Percentiles rank a stretch among this genome's conserved stretches.
These are phyloP conservation scores for Waltergamsia citrina DNA, from an alignment of 2,329 filamentous ascomycete species.

Conservation along the genomic window DNA sequence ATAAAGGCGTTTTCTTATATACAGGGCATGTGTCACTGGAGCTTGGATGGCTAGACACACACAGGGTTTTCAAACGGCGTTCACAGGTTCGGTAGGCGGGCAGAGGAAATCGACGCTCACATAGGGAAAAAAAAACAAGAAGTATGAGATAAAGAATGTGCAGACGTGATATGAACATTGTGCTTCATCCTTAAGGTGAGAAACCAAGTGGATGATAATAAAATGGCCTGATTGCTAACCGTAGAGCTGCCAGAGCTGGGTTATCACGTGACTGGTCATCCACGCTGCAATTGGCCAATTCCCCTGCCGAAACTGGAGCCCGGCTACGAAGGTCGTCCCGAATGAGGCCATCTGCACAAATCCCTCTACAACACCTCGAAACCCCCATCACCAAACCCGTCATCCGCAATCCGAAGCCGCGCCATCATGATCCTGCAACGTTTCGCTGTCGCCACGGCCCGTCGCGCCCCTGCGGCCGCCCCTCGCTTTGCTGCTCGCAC, in stretches of 20 bases:
- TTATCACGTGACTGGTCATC: constrained; percentile 20
- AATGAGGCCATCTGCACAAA: constrained; percentile 39
- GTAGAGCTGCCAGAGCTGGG: constrained; percentile 7
- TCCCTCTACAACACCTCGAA: constrained; percentile 28
- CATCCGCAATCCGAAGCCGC: constrained; percentile 3
- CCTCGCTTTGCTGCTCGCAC: constrained; percentile 43
- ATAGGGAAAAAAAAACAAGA: too few relatives aligned
- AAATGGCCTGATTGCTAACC: not conserved
- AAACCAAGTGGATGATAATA: not conserved
- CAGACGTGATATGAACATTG: too few relatives aligned
- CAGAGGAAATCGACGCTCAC: too few relatives aligned
- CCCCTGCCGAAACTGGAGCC: constrained; percentile 16
- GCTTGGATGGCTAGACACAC: not conserved
- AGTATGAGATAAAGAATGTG: too few relatives aligned
- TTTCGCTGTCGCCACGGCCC: constrained; percentile 49
- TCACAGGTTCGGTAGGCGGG: not conserved
- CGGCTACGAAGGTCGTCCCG: constrained; percentile 21
- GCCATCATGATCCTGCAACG: constrained; percentile 56
- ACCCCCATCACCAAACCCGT: constrained; percentile 12
- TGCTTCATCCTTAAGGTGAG: too few relatives aligned
- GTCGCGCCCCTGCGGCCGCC: constrained; percentile 42
- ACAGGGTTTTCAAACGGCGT: not conserved
- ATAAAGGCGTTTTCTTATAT: too few relatives aligned
- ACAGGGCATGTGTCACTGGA: too few relatives aligned
- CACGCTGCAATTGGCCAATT: constrained; percentile 24